phyloP scores from a whole-genome alignment of 805 yeast genomes.

The Monosporozyma siamensis region DNA sequence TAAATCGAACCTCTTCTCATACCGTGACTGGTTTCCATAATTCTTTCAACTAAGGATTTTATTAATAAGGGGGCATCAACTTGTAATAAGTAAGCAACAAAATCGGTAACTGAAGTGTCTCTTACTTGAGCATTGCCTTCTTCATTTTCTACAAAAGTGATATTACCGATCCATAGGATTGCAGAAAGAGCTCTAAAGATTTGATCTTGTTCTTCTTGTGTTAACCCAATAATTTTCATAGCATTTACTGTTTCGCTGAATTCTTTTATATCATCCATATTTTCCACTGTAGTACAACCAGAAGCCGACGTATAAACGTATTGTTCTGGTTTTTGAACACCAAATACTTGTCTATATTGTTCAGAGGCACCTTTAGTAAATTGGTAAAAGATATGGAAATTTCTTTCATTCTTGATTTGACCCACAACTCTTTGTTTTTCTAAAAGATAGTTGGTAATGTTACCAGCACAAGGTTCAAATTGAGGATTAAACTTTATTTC shows the following conservation, averaged over 20 bases:
- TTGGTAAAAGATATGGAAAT: conserved; percentile 95
- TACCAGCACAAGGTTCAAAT: conserved; percentile 89
- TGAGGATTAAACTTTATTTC: conserved; percentile 78
- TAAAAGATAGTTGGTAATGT: conserved; percentile 85
- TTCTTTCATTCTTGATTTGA: conserved; percentile 85
- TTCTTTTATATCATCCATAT: conserved; percentile 76
- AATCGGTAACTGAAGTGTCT: conserved; percentile 86
- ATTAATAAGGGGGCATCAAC: conserved; percentile 60
- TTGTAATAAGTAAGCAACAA: conserved; percentile 83
- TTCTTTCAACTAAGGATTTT: conserved; percentile 65
- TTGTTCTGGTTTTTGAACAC: conserved; percentile 90
- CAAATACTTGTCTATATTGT: conserved; percentile 69
- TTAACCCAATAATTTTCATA: conserved; percentile 78
- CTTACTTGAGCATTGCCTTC: conserved; percentile 76
- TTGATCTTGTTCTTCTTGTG: conserved; percentile 77
- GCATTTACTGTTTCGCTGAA: conserved; percentile 75
- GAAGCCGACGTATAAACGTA: conserved; percentile 83
- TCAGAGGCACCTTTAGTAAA: conserved; percentile 87
- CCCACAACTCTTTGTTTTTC: conserved; percentile 97
- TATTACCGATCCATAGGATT: conserved; percentile 89
- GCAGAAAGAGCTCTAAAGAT: conserved; percentile 80
- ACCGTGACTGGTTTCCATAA: conserved; percentile 86
- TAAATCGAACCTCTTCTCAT: conserved; percentile 85
- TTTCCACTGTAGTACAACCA: conserved; percentile 75
- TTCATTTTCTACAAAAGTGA: conserved; percentile 75